Base-by-base conservation (phyloP, 169 alveolate species). In the Nephromyces sp. region DNA sequence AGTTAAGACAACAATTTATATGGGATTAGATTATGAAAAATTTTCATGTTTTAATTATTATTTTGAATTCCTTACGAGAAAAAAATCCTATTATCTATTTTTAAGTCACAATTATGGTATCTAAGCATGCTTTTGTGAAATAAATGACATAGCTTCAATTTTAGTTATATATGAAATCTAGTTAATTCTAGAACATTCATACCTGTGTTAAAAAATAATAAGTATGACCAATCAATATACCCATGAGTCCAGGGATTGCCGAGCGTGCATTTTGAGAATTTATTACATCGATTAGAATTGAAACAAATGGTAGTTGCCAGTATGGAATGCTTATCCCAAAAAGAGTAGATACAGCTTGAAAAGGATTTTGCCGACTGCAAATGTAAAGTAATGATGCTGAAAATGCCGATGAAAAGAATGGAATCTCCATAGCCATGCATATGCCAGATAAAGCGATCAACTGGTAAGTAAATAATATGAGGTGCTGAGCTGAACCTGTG, bases 201-300 rank as follows among this genome's bases (percentile, higher is more conserved):
- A 72, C 78, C 61, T 72, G 21, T 2, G 72, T 61, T 63, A 57
- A 30, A 28, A 57, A 24, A 22, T 31, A 53, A 53, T 72, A 72
- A 53, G 64, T 30, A 29, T 72, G 43, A 21, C 78, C 78, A 0
- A 72, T 8, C 52, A 29, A 57, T 43, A 72, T 61, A 0, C 78
- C 78, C 33, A 53, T 2, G n/a, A 72, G 69, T 1, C 68, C 69
- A 6, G 78, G 78, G 21, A 72, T 6, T 8, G 78, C 78, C 1
- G 78, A 70, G 0, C 35, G 33, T 21, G 22, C 43, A 3, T 4
- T 30, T 53, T 72, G 78, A 15, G 78, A 65, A 5, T 57, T 51
- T 24, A 72, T 43, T 28, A 72, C 78, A 27, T 72, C 78, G 35
- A 72, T 22, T 5, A 31, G 29, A 27, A 27, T 3, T 21, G 0